Percentiles rank a stretch among this genome's conserved stretches.
These are phyloP conservation scores for Skeletonema marinoi DNA, from an alignment of 108 stramenopile genomes.

Conservation along the genomic window DNA sequence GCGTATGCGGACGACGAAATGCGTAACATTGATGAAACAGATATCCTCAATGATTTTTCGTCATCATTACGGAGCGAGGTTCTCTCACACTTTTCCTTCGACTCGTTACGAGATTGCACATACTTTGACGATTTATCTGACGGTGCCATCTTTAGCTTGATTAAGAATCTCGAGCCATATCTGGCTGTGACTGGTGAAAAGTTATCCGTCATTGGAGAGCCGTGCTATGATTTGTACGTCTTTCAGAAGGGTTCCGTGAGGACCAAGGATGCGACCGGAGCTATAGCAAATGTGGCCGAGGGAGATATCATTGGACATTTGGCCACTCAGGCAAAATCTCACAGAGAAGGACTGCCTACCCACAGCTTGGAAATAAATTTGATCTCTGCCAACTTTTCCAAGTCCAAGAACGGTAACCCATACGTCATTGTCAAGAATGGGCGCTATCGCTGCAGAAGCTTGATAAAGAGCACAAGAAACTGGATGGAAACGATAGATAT, in stretches of 20 bases:
- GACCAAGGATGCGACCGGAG: slow-evolving; percentile 15
- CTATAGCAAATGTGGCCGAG: slow-evolving; percentile 7
- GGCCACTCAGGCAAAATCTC: slow-evolving; percentile 17
- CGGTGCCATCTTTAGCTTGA: slow-evolving; percentile 40
- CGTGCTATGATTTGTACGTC: slow-evolving; percentile 32
- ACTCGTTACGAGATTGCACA: slow-evolving; percentile 35
- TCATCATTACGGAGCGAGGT: slow-evolving; percentile 33
- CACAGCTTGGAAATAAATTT: slow-evolving; percentile 34
- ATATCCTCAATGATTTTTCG: slow-evolving; percentile 38
- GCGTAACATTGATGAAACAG: slow-evolving; percentile 46
- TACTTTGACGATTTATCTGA: slow-evolving; percentile 38
- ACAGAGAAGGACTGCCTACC: slow-evolving; percentile 34
- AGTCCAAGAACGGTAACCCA: slow-evolving; percentile 25
- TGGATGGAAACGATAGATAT: slow-evolving; percentile 38
- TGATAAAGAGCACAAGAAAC: slow-evolving; percentile 35
- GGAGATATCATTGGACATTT: slow-evolving; percentile 53
- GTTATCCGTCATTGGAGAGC: slow-evolving; percentile 45
- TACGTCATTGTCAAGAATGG: slow-evolving; percentile 44
- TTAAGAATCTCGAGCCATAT: slow-evolving; percentile 43
- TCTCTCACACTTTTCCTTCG: slow-evolving; percentile 44
- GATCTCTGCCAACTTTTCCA: slow-evolving; percentile 24
- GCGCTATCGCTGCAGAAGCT: slow-evolving; percentile 15
- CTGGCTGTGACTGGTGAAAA: slow-evolving; percentile 49
- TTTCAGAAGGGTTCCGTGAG: slow-evolving; percentile 45
- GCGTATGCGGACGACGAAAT: slow-evolving; percentile 47